Evolutionary conservation across 2,329 filamentous ascomycete species (phyloP).

Genomic region (Cladosporium sp.): DNA sequence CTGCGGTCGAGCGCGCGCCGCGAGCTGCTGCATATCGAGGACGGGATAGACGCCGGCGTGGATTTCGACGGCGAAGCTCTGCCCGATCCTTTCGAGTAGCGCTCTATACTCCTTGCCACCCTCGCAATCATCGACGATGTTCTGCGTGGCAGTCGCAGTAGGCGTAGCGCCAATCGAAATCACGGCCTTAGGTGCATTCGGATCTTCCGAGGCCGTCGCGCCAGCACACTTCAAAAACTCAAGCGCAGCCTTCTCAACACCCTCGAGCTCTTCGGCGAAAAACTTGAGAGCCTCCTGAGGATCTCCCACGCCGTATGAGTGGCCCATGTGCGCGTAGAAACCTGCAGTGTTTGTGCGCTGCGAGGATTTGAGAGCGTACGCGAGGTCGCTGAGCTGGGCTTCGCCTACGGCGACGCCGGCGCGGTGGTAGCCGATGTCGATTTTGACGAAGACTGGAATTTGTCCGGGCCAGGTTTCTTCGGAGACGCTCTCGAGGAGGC

Average conservation of each 20-base stretch:
- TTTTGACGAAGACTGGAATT: constrained; percentile 67
- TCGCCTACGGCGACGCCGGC: constrained; percentile 64
- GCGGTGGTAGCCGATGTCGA: constrained; percentile 71
- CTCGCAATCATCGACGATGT: constrained; percentile 45
- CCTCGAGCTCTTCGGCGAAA: constrained; percentile 61
- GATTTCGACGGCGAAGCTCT: constrained; percentile 57
- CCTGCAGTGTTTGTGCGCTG: constrained; percentile 54
- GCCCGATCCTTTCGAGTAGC: constrained; percentile 39
- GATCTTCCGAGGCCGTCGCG: constrained; percentile 18
- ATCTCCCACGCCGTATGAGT: constrained; percentile 63
- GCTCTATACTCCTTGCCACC: constrained; percentile 37
- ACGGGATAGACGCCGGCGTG: constrained; percentile 76
- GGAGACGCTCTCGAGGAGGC: constrained; percentile 48
- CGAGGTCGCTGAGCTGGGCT: constrained; percentile 47
- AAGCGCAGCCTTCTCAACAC: constrained; percentile 51
- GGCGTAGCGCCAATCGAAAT: constrained; percentile 77
- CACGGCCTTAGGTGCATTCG: constrained; percentile 41
- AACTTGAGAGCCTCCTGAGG: constrained; percentile 60
- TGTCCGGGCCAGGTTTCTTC: constrained; percentile 45
- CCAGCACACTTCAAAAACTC: constrained; percentile 31
- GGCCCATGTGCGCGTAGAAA: constrained; percentile 72
- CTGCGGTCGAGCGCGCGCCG: constrained; percentile 62
- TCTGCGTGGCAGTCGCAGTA: constrained; percentile 67
- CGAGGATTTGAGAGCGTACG: constrained; percentile 52
- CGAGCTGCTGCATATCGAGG: constrained; percentile 77